Conservation (phyloP, 371 early-diverging fungal species). For the Mortierella sp. region DNA sequence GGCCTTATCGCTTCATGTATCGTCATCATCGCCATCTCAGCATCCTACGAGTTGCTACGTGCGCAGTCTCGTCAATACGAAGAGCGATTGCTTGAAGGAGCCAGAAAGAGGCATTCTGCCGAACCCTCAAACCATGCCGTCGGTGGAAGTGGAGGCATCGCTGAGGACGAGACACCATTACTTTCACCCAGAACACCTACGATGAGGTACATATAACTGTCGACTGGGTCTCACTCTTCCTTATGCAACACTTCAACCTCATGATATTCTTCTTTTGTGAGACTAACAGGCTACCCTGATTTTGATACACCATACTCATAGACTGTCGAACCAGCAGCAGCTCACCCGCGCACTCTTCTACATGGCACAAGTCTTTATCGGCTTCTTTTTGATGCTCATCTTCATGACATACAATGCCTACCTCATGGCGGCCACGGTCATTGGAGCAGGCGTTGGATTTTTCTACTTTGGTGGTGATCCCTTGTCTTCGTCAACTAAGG, state of each 20-base stretch:
- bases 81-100: constrained; percentile 47
- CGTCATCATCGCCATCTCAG: constrained; percentile 67
- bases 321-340: constrained; percentile 58
- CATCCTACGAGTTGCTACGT: constrained; percentile 72
- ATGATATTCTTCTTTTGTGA: too few species aligned
- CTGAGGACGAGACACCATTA: constrained; percentile 37
- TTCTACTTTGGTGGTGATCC: constrained; percentile 67
- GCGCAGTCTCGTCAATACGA: constrained; percentile 65
- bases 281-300: too few species aligned
- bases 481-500: constrained; percentile 54
- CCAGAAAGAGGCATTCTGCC: constrained; percentile 39
- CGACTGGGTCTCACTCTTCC: too few species aligned
- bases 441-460: constrained; percentile 82
- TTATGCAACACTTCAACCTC: neutral
- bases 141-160: constrained; percentile 18
- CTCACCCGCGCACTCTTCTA: constrained; percentile 71
- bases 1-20: constrained; percentile 69
- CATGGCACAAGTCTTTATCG: constrained; percentile 73
- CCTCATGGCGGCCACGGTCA: constrained; percentile 74
- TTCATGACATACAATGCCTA: constrained; percentile 91
- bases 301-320: constrained; percentile 6
- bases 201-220: constrained; percentile 25
- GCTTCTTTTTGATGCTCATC: constrained; percentile 86
- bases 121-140: constrained; percentile 6
- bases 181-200: constrained; percentile 15